phyloP scores from a whole-genome alignment of 2,329 filamentous ascomycete genomes.

The Cladosporium halotolerans region DNA sequence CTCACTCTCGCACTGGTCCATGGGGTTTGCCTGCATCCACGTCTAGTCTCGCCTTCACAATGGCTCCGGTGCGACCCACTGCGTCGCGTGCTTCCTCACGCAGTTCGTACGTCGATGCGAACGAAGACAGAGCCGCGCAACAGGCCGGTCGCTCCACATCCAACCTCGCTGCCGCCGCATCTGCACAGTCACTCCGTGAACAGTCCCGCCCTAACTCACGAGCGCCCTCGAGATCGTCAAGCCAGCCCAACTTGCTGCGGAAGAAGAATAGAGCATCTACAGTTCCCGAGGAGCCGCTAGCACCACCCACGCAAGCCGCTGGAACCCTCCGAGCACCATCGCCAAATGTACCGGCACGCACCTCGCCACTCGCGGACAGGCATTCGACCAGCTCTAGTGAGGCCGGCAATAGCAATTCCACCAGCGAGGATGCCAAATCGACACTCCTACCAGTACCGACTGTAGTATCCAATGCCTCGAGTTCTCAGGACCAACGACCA shows the following conservation, averaged over 20 bases:
- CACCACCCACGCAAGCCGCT: neutral
- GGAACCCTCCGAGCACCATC: neutral
- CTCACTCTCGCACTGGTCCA: neutral
- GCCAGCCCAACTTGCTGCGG: slow-evolving; percentile 16
- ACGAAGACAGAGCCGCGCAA: slow-evolving; percentile 20
- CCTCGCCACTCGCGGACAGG: slow-evolving; percentile 7
- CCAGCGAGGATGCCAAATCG: slow-evolving; percentile 1
- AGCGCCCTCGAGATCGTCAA: slow-evolving; percentile 11
- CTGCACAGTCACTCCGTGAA: slow-evolving; percentile 30
- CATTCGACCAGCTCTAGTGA: slow-evolving; percentile 13
- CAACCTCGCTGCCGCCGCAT: slow-evolving; percentile 29
- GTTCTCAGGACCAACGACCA: slow-evolving; percentile 11
- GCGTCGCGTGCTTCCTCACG: slow-evolving; percentile 12
- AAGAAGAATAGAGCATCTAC: slow-evolving; percentile 14
- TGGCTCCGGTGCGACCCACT: slow-evolving; percentile 7
- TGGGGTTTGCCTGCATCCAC: neutral
- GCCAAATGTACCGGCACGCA: slow-evolving; percentile 2
- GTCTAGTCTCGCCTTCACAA: slow-evolving; percentile 3
- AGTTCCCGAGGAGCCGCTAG: slow-evolving; percentile 1
- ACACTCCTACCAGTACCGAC: slow-evolving; percentile 1
- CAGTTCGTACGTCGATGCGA: slow-evolving; percentile 17
- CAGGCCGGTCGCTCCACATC: slow-evolving; percentile 30
- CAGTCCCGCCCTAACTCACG: slow-evolving; percentile 18
- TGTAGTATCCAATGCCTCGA: slow-evolving; percentile 5
- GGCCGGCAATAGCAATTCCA: slow-evolving; percentile 2